These are phyloP conservation scores for Beauveria varroae DNA, from an alignment of 2,329 filamentous ascomycete species.

Conservation along the genomic window DNA sequence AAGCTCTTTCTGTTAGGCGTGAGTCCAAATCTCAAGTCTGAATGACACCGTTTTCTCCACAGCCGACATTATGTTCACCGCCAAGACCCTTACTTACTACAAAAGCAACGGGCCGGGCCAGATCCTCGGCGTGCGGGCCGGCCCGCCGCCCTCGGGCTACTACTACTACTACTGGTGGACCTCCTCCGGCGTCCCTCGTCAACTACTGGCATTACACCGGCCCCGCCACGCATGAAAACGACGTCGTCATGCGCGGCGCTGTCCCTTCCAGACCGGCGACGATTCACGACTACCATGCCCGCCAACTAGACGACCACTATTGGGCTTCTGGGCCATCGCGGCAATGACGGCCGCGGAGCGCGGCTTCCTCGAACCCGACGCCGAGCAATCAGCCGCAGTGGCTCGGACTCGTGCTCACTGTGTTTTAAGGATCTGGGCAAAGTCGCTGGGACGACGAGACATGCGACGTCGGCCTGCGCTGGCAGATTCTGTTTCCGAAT, in stretches of 20 bases:
- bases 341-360: slow-evolving; percentile 66
- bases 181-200: slow-evolving; percentile 49
- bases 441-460: slow-evolving; percentile 25
- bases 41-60: no score
- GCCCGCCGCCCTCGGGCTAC: slow-evolving; percentile 31
- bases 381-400: slow-evolving; percentile 53
- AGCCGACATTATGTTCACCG: slow-evolving; percentile 10
- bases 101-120: slow-evolving; percentile 8
- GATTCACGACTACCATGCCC: slow-evolving; percentile 49
- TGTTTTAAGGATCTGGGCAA: slow-evolving; percentile 41
- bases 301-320: slow-evolving; percentile 43
- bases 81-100: slow-evolving; percentile 12
- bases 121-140: slow-evolving; percentile 27
- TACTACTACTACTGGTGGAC: slow-evolving; percentile 62
- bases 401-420: slow-evolving; percentile 63
- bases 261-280: slow-evolving; percentile 46
- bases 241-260: slow-evolving; percentile 47
- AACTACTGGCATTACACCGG: slow-evolving; percentile 61
- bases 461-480: slow-evolving; percentile 66
- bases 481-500: slow-evolving; percentile 71
- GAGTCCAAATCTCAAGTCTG: no score
- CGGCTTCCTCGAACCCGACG: slow-evolving; percentile 53
- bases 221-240: slow-evolving; percentile 48
- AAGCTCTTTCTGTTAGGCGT: no score
- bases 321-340: slow-evolving; percentile 68